A percentile compares a stretch with the other conserved stretches of the same genome.
Conservation (phyloP, 1,284 basidiomycete genomes). For the Rhodotorula sp. region DNA sequence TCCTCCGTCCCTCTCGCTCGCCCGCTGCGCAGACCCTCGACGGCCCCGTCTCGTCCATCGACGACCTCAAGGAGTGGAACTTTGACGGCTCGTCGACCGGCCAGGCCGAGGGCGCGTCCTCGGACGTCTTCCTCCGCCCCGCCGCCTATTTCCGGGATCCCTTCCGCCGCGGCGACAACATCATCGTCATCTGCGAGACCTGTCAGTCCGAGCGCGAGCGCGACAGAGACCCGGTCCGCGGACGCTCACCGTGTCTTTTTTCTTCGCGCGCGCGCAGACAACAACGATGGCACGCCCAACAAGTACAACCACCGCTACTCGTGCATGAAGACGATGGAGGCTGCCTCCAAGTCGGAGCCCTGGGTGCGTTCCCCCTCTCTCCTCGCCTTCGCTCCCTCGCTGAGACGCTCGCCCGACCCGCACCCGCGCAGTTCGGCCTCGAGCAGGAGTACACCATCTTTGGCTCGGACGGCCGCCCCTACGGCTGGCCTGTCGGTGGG, state of each 20-base stretch:
- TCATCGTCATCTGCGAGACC: conserved; percentile 69
- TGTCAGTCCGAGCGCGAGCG: too few relatives aligned
- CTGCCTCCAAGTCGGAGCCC: conserved; percentile 69
- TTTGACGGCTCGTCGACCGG: conserved; percentile 98
- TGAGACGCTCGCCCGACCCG: not conserved
- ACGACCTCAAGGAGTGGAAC: conserved; percentile 92
- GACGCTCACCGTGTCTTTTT: too few relatives aligned
- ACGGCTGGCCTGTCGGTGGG: conserved; percentile 88
- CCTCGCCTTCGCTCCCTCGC: too few relatives aligned
- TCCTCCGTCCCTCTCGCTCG: not conserved
- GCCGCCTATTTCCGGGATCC: conserved; percentile 98
- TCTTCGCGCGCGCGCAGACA: conserved; percentile 55
- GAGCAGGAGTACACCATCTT: conserved; percentile 99
- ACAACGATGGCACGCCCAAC: conserved; percentile 98
- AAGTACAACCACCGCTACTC: conserved; percentile 80
- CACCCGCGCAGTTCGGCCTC: conserved; percentile 53
- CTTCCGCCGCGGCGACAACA: conserved; percentile 98
- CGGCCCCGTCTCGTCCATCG: conserved; percentile 79
- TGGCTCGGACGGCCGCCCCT: conserved; percentile 85
- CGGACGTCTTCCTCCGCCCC: conserved; percentile 96
- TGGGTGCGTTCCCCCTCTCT: conserved; percentile 99
- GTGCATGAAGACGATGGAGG: conserved; percentile 82
- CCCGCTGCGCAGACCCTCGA: conserved; percentile 64
- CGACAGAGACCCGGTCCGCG: too few relatives aligned
- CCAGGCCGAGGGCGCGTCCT: conserved; percentile 91